phyloP scores from a whole-genome alignment of 2,329 filamentous ascomycete genomes.

The Pyrenochaeta sp. region DNA sequence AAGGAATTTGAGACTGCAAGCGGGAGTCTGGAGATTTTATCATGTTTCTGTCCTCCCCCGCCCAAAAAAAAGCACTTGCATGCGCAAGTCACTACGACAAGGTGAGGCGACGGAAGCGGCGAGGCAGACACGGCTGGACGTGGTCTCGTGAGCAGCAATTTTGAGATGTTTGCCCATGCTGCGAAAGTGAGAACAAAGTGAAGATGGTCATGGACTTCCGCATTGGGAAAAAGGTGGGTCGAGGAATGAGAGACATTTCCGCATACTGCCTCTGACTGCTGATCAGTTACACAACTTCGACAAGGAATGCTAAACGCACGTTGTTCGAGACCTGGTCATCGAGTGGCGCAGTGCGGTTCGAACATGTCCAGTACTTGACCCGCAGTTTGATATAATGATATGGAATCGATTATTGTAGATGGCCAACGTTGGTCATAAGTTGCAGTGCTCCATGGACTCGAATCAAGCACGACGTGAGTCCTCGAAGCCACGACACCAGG shows the following conservation, averaged over 20 bases:
- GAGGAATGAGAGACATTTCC: conserved; percentile 4
- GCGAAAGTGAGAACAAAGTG: conserved; percentile 1
- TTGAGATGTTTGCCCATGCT: not conserved
- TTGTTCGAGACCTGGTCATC: not conserved
- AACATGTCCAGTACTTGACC: too few species aligned
- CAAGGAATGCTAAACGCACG: not conserved
- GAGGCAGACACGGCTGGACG: not conserved
- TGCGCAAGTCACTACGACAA: not conserved
- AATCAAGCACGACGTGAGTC: not conserved
- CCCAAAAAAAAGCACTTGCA: conserved; percentile 1
- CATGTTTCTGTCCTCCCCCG: not conserved
- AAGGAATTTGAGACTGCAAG: not conserved
- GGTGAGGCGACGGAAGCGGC: conserved; percentile 7
- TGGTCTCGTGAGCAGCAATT: conserved; percentile 11
- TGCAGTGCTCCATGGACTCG: too few species aligned
- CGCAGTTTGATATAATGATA: too few species aligned
- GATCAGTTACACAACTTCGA: conserved; percentile 1
- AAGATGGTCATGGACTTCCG: conserved; percentile 6
- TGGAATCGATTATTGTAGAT: too few species aligned
- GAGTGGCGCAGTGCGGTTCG: not conserved
- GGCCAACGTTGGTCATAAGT: too few species aligned
- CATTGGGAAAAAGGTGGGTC: not conserved
- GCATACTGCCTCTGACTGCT: not conserved
- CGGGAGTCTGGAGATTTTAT: conserved; percentile 8
- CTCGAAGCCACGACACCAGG: not conserved